phyloP scores from a whole-genome alignment of 257 asterid genomes.

The Henckelia pumila region DNA sequence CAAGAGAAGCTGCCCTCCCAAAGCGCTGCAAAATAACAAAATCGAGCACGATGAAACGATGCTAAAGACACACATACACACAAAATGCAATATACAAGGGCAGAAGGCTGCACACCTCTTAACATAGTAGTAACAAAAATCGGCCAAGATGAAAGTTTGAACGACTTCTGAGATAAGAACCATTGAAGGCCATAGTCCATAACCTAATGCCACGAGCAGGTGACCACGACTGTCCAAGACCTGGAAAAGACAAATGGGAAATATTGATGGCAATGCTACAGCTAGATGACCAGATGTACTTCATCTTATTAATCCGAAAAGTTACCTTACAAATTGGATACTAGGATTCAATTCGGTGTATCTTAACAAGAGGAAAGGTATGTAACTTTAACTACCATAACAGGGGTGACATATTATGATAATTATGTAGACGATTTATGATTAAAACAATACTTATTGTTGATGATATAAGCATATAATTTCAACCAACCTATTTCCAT shows the following conservation, averaged over 20 bases:
- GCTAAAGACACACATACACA: background rate
- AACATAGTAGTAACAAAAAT: slow-evolving; percentile 71
- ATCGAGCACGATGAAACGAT: slow-evolving; percentile 7
- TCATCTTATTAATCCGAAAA: too few species aligned
- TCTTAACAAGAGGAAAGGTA: background rate
- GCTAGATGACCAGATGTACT: background rate
- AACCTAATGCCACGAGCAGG: slow-evolving; percentile 70
- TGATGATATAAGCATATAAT: background rate
- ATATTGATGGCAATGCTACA: slow-evolving; percentile 11
- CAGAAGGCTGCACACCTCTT: slow-evolving; percentile 39
- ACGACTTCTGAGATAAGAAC: slow-evolving; percentile 75
- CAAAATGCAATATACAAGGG: background rate
- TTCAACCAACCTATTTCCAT: background rate
- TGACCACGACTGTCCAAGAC: slow-evolving; percentile 77
- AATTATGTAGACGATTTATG: background rate
- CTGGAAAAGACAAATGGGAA: slow-evolving; percentile 34
- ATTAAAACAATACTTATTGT: background rate
- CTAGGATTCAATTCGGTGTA: background rate
- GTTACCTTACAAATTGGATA: too few species aligned
- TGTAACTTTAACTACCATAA: background rate
- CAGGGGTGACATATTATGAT: background rate
- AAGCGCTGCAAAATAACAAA: slow-evolving; percentile 46
- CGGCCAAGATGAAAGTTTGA: slow-evolving; percentile 74
- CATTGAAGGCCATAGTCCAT: slow-evolving; percentile 79
- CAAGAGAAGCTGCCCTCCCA: slow-evolving; percentile 71